A percentile compares a stretch with the other conserved stretches of the same genome.
Conservation (phyloP, 192 early-diverging fungal genomes). For the Coemansia umbellata region DNA sequence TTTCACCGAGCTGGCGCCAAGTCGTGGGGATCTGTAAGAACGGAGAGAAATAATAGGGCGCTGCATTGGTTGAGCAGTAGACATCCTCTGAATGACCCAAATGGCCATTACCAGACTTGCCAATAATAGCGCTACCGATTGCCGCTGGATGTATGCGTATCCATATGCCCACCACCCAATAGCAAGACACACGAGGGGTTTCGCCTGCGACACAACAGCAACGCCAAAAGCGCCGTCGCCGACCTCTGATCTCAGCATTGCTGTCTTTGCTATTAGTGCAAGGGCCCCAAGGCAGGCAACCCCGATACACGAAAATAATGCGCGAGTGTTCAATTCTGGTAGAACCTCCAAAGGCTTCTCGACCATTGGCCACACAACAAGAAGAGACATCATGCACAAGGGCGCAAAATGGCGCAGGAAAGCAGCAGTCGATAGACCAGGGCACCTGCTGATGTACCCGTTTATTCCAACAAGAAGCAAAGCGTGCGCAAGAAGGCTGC, state of each 20-base stretch:
- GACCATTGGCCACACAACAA: constrained; percentile 34
- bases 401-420: constrained; percentile 35
- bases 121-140: constrained; percentile 12
- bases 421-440: constrained; percentile 10
- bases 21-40: too few species aligned
- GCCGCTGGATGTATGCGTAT: constrained; percentile 10
- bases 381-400: constrained; percentile 22
- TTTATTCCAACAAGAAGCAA: constrained; percentile 6
- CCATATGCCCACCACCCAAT: constrained; percentile 46
- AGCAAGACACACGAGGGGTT: constrained; percentile 18
- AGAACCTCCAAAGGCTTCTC: constrained; percentile 21
- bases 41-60: neutral
- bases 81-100: neutral
- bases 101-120: neutral
- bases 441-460: constrained; percentile 3
- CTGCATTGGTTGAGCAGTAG: neutral
- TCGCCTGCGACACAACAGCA: constrained; percentile 10
- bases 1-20: too few species aligned
- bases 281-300: constrained; percentile 23
- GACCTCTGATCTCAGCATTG: constrained; percentile 14
- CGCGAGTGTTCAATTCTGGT: constrained; percentile 2
- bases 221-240: constrained; percentile 29
- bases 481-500: constrained; percentile 4
- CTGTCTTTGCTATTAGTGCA: constrained; percentile 4
- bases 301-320: constrained; percentile 5